These are phyloP conservation scores for Lyophyllum semitale DNA, from an alignment of 768 basidiomycete species.

Conservation along the genomic window DNA sequence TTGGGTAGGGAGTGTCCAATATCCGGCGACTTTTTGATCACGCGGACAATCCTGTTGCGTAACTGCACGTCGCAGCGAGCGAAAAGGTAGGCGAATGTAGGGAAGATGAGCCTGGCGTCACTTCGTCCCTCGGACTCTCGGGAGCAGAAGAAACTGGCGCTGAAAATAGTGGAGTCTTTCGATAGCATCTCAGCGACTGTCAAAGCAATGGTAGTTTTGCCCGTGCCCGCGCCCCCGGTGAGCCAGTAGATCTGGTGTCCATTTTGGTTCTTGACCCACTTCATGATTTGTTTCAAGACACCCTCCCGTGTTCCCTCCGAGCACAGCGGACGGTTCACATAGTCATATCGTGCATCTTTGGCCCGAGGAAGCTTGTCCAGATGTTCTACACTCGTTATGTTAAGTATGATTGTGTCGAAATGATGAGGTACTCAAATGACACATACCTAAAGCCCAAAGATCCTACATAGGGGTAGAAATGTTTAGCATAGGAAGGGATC, in stretches of 20 bases:
- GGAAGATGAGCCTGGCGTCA: conserved; percentile 23
- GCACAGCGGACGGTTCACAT: conserved; percentile 18
- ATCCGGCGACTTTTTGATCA: conserved; percentile 20
- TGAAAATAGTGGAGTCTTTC: conserved; percentile 15
- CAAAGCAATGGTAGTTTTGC: conserved; percentile 26
- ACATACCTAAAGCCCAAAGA: conserved; percentile 15
- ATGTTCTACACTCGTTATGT: conserved; percentile 8
- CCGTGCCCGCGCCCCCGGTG: conserved; percentile 24
- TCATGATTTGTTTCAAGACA: conserved; percentile 20
- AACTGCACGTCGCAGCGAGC: conserved; percentile 16
- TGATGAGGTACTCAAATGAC: no score
- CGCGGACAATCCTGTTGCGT: conserved; percentile 14
- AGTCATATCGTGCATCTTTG: conserved; percentile 18
- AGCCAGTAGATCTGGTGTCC: conserved; percentile 24
- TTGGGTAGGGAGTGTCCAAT: conserved; percentile 14
- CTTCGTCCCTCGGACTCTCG: conserved; percentile 24
- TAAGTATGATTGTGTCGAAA: not conserved
- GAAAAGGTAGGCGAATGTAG: conserved; percentile 25
- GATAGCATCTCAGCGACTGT: conserved; percentile 17
- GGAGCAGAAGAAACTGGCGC: conserved; percentile 32
- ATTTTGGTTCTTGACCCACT: conserved; percentile 18
- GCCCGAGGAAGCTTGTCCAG: conserved; percentile 18
- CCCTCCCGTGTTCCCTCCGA: conserved; percentile 21
- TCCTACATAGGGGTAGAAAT: conserved; percentile 3
- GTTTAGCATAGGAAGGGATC: not conserved